These are phyloP conservation scores for Pelargonium citronellum DNA, from an alignment of 441 rosid genomes.

Conservation along the genomic window DNA sequence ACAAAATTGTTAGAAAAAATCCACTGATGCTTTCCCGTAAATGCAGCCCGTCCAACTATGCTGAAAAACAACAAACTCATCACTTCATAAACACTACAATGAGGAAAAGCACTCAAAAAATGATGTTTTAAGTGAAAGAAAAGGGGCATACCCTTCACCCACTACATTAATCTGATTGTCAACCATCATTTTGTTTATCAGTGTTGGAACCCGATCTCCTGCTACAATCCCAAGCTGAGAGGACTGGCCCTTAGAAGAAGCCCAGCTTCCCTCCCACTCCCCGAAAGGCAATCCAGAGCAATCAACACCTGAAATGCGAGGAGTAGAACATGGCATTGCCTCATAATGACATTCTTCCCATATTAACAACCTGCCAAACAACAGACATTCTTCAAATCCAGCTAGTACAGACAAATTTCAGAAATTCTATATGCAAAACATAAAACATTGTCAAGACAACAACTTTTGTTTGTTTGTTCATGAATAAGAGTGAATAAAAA, in stretches of 20 bases:
- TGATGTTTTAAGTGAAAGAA: not conserved
- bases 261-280: slow-evolving; percentile 40
- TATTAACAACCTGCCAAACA: slow-evolving; percentile 53
- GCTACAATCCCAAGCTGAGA: slow-evolving; percentile 33
- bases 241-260: slow-evolving; percentile 23
- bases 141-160: slow-evolving; percentile 72
- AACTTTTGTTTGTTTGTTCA: not conserved
- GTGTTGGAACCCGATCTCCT: slow-evolving; percentile 37
- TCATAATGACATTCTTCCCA: slow-evolving; percentile 81
- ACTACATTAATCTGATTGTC: slow-evolving; percentile 60
- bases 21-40: slow-evolving; percentile 83
- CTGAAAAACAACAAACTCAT: slow-evolving; percentile 36
- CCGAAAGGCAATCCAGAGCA: slow-evolving; percentile 30
- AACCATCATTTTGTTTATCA: slow-evolving; percentile 68
- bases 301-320: slow-evolving; percentile 26
- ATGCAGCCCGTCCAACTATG: slow-evolving; percentile 85
- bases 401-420: not conserved
- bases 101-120: slow-evolving; percentile 5
- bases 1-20: slow-evolving; percentile 49
- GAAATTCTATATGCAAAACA: too few species aligned
- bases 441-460: not conserved
- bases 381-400: not conserved
- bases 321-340: slow-evolving; percentile 26
- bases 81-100: slow-evolving; percentile 7
- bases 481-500: not conserved